Percentiles rank a stretch among this genome's conserved stretches.
Evolutionary conservation across 345 rosid species (phyloP).

Genomic region (Eutrema heterophyllum): DNA sequence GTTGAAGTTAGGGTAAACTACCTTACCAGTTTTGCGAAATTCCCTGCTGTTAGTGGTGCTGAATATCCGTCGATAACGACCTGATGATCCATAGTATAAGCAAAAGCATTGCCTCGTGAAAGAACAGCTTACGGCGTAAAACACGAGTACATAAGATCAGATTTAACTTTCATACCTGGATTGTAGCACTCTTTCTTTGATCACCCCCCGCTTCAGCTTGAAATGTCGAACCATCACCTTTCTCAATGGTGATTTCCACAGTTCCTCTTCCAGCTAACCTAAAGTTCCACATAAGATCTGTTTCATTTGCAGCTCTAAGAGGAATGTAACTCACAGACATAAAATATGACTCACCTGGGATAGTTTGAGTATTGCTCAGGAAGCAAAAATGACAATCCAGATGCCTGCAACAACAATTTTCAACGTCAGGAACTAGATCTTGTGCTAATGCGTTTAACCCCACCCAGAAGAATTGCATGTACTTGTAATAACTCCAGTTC

Average conservation of each 20-base stretch:
- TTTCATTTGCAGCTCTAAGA: not conserved
- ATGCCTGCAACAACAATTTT: conserved; percentile 60
- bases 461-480: conserved; percentile 1
- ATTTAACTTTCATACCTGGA: conserved; percentile 49
- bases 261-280: conserved; percentile 87
- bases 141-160: not conserved
- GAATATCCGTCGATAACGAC: conserved; percentile 84
- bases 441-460: not conserved
- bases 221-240: conserved; percentile 77
- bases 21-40: conserved; percentile 95
- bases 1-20: conserved; percentile 44
- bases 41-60: conserved; percentile 87
- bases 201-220: conserved; percentile 79
- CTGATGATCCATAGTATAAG: conserved; percentile 42
- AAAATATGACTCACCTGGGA: conserved; percentile 56
- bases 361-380: conserved; percentile 78
- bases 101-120: not conserved
- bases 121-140: not conserved
- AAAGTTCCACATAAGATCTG: conserved; percentile 18
- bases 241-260: conserved; percentile 75
- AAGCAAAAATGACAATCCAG: conserved; percentile 89
- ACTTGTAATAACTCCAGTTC: conserved; percentile 90
- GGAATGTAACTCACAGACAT: not conserved
- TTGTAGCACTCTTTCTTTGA: conserved; percentile 55
- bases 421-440: conserved; percentile 6